These are phyloP conservation scores for Suillus occidentalis DNA, from an alignment of 768 basidiomycete species.

Conservation along the genomic window DNA sequence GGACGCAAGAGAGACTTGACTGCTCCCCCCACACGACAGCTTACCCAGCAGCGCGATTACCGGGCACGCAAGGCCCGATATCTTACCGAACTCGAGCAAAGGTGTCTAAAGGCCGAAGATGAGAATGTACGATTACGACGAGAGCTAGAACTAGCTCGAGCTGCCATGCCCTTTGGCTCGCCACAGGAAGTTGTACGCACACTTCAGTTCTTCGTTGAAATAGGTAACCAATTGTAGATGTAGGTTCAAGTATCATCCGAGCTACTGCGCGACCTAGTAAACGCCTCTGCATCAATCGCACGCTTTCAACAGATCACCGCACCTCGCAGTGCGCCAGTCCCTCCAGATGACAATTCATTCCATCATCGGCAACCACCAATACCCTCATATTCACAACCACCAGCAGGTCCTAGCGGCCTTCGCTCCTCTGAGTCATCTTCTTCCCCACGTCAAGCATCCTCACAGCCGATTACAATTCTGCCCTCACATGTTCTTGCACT, in stretches of 20 bases:
- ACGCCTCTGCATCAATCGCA: constrained; percentile 48
- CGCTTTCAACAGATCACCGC: constrained; percentile 54
- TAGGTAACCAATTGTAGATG: constrained; percentile 6
- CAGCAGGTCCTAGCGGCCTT: constrained; percentile 15
- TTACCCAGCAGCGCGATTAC: constrained; percentile 65
- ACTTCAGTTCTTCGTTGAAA: not conserved
- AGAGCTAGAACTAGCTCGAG: constrained; percentile 47
- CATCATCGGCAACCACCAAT: constrained; percentile 1
- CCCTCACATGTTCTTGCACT: not conserved
- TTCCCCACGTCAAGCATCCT: constrained; percentile 27
- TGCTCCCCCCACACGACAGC: constrained; percentile 56
- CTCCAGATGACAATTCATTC: not conserved
- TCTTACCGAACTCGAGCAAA: constrained; percentile 54
- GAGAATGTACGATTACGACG: constrained; percentile 52
- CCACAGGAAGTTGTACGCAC: constrained; percentile 29
- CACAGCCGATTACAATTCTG: constrained; percentile 1
- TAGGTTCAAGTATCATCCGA: constrained; percentile 56
- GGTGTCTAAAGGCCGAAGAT: constrained; percentile 51
- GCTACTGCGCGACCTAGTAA: constrained; percentile 47
- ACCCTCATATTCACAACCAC: constrained; percentile 8
- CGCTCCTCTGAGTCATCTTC: constrained; percentile 23
- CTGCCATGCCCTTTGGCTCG: constrained; percentile 35
- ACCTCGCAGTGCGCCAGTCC: constrained; percentile 26
- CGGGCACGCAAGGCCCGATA: constrained; percentile 60
- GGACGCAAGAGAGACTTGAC: constrained; percentile 66